Percentiles rank a stretch among this genome's conserved stretches.
Evolutionary conservation across 176 grass and related monocot genomes (phyloP).

Genomic region (Avena eriantha): DNA sequence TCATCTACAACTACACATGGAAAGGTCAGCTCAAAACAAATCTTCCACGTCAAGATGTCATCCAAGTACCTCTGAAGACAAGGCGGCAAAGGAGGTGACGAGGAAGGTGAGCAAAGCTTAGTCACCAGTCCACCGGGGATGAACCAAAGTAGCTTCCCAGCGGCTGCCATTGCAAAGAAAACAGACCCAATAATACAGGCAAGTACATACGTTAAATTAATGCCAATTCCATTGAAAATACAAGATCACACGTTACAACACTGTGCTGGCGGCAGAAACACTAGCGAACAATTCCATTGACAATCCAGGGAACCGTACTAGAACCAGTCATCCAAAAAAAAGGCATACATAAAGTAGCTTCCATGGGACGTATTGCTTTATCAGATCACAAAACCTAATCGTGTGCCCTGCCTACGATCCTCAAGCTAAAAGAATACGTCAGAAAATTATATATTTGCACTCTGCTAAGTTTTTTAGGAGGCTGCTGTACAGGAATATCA

Average conservation of each 20-base stretch:
- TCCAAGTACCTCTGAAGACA: too few relatives aligned
- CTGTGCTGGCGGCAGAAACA: background rate
- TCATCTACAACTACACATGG: too few relatives aligned
- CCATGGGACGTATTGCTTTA: background rate
- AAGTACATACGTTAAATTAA: background rate
- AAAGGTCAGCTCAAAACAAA: too few relatives aligned
- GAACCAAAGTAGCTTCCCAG: too few relatives aligned
- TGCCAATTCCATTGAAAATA: background rate
- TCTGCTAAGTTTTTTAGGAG: background rate
- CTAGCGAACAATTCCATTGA: background rate
- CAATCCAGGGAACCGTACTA: background rate
- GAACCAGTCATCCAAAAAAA: background rate
- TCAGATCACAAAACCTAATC: constrained; percentile 21
- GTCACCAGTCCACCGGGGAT: too few relatives aligned
- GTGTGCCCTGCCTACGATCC: background rate
- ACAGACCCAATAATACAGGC: background rate
- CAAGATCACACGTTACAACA: background rate
- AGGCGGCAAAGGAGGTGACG: too few relatives aligned
- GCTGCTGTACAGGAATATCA: constrained; percentile 13
- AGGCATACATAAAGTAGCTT: background rate
- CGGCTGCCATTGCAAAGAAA: too few relatives aligned
- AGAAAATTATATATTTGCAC: background rate
- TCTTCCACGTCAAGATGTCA: too few relatives aligned
- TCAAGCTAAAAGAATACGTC: constrained; percentile 13
- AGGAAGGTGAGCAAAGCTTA: too few relatives aligned